Percentiles rank a stretch among this genome's conserved stretches.
These are phyloP conservation scores for Fonsecaea pedrosoi DNA, from an alignment of 2,329 filamentous ascomycete genomes.

Conservation along the genomic window DNA sequence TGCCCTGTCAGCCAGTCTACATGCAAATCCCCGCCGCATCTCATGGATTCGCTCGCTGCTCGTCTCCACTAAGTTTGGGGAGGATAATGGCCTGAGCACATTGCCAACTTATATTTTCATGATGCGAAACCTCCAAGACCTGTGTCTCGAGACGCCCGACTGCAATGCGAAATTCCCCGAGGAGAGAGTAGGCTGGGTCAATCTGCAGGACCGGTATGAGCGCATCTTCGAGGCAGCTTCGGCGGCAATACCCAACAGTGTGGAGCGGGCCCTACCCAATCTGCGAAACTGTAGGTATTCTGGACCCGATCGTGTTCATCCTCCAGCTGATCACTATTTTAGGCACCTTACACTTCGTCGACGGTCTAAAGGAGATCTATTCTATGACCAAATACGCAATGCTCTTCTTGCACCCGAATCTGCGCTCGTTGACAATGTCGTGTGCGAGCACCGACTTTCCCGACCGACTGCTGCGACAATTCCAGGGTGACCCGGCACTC, in stretches of 20 bases:
- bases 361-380: conserved; percentile 37
- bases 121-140: conserved; percentile 38
- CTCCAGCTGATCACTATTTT: not conserved
- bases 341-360: conserved; percentile 41
- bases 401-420: conserved; percentile 39
- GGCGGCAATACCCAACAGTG: conserved; percentile 29
- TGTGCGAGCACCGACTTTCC: conserved; percentile 40
- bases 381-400: conserved; percentile 40
- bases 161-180: conserved; percentile 38
- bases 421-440: conserved; percentile 39
- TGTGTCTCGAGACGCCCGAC: conserved; percentile 40
- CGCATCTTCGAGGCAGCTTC: conserved; percentile 38
- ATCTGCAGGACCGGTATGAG: conserved; percentile 39
- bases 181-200: conserved; percentile 38
- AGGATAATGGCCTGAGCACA: conserved; percentile 35
- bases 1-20: conserved; percentile 29
- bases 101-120: conserved; percentile 35
- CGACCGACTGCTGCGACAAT: conserved; percentile 25
- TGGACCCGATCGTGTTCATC: not conserved
- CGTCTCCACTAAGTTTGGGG: conserved; percentile 39
- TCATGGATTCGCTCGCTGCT: conserved; percentile 37
- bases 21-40: conserved; percentile 33
- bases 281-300: conserved; percentile 30
- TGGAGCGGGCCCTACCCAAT: conserved; percentile 34
- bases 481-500: conserved; percentile 31